Evolutionary conservation across 352 stramenopile species (phyloP), one percentile per base, ranked within the genome.

Genomic region (Pythium rishiriense): DNA sequence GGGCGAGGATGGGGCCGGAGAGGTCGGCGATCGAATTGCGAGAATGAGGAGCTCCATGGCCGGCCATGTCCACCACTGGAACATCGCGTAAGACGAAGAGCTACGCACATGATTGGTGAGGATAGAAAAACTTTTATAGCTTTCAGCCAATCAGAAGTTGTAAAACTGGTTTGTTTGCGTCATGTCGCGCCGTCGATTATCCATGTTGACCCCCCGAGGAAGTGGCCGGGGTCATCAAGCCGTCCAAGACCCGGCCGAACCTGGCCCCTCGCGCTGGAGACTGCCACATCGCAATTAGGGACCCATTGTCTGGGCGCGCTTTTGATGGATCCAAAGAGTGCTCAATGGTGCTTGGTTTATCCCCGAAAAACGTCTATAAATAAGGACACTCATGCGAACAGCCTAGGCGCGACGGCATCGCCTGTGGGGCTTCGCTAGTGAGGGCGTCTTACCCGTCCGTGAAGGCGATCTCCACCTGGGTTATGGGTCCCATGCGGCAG

Each of bases 21-120:
- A 42, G 42, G 48, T n/a, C n/a, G n/a, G n/a, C n/a, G n/a, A n/a
- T n/a, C n/a, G n/a, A n/a, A 54, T 42, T n/a, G n/a, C 17, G 26
- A 17, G 7, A 29, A 39, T 54, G 46, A 35, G 15, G 21, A 42
- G 5, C n/a, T n/a, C n/a, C n/a, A n/a, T n/a, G n/a, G 43, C 21
- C 2, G 43, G 43, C 52, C 52, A 49, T 52, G 54, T 51, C 54
- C 54, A 62, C 41, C 42, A 45, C 7, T 15, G n/a, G n/a, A 54
- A 25, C 22, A 41, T 43, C 19, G 14, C 4, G 33, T 49, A 48
- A 21, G 33, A 33, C 35, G 57, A 64, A 33, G 45, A 57, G 57
- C 28, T 57, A 64, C 57, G 24, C 5, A 53, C 50, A 19, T 35
- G 14, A 62, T 64, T 64, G 57, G 57, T 17, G 50, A 19, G 24